phyloP scores from a whole-genome alignment of 2,329 filamentous ascomycete genomes.

The Seiridium cupressi region DNA sequence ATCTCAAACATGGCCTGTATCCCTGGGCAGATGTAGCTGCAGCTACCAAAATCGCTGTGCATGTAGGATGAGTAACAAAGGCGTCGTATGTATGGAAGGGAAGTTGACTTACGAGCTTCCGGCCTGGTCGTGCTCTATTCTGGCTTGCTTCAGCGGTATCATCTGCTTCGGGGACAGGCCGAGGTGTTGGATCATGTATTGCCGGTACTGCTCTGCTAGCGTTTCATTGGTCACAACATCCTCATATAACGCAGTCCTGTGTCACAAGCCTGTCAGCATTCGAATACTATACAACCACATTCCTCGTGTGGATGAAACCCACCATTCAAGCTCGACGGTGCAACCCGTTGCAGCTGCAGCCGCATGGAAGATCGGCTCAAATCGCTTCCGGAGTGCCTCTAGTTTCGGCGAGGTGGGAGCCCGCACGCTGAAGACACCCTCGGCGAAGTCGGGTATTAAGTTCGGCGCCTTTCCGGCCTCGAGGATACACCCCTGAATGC shows the following conservation, averaged over 20 bases:
- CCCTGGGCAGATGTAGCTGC: background rate
- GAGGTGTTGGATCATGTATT: conserved; percentile 3
- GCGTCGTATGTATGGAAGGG: background rate
- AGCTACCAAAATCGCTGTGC: background rate
- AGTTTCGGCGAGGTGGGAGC: conserved; percentile 18
- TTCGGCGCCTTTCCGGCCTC: conserved; percentile 13
- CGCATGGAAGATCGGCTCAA: background rate
- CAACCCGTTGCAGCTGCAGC: conserved; percentile 1
- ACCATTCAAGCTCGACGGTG: conserved; percentile 2
- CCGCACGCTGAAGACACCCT: conserved; percentile 42
- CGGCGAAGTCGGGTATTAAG: conserved; percentile 27
- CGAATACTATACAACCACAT: background rate
- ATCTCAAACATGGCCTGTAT: conserved; percentile 5
- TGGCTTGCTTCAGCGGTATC: background rate
- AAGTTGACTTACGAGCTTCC: conserved; percentile 3
- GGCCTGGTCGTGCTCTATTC: background rate
- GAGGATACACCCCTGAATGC: conserved; percentile 10
- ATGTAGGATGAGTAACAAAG: background rate
- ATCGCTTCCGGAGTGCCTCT: background rate
- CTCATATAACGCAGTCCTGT: conserved; percentile 1
- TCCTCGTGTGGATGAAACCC: background rate
- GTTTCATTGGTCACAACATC: background rate
- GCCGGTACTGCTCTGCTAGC: conserved; percentile 1
- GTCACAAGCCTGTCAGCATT: background rate
- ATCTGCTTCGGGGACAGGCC: background rate